phyloP scores from a whole-genome alignment of 768 basidiomycete species.

The Xanthoconium stramineum region DNA sequence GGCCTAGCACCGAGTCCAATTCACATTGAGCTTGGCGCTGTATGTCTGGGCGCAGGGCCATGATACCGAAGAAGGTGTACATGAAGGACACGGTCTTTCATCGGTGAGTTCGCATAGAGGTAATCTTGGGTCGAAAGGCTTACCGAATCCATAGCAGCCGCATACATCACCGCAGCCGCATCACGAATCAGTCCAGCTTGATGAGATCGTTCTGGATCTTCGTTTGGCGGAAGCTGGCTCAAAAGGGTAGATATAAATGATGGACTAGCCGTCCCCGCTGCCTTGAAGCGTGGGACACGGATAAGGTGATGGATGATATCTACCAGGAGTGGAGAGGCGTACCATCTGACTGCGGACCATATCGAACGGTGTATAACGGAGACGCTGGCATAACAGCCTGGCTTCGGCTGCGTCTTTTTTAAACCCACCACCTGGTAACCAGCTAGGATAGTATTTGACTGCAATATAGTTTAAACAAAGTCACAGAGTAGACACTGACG shows the following conservation, averaged over 20 bases:
- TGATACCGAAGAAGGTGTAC: slow-evolving; percentile 9
- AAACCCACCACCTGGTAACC: slow-evolving; percentile 13
- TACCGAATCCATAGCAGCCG: slow-evolving; percentile 12
- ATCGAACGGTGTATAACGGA: slow-evolving; percentile 5
- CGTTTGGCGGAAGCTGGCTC: slow-evolving; percentile 6
- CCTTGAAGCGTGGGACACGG: neutral
- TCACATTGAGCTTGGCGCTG: slow-evolving; percentile 13
- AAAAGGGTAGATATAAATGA: slow-evolving; percentile 12
- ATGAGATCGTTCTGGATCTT: slow-evolving; percentile 2
- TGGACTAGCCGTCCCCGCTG: slow-evolving; percentile 3
- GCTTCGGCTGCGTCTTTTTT: slow-evolving; percentile 5
- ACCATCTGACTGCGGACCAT: slow-evolving; percentile 11
- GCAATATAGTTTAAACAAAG: neutral
- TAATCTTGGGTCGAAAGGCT: neutral
- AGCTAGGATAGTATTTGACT: slow-evolving; percentile 17
- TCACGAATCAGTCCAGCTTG: slow-evolving; percentile 13
- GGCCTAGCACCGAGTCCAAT: slow-evolving; percentile 11
- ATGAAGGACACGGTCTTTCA: slow-evolving; percentile 6
- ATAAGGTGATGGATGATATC: neutral
- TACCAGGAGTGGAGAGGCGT: neutral
- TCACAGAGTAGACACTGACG: neutral
- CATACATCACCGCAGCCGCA: slow-evolving; percentile 8
- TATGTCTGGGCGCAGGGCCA: slow-evolving; percentile 11
- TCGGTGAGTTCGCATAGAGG: neutral
- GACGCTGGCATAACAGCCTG: neutral